A percentile compares a stretch with the other conserved stretches of the same genome.
Evolutionary conservation across 2,329 filamentous ascomycete genomes (phyloP).

Genomic region (Trichoderma sp.): DNA sequence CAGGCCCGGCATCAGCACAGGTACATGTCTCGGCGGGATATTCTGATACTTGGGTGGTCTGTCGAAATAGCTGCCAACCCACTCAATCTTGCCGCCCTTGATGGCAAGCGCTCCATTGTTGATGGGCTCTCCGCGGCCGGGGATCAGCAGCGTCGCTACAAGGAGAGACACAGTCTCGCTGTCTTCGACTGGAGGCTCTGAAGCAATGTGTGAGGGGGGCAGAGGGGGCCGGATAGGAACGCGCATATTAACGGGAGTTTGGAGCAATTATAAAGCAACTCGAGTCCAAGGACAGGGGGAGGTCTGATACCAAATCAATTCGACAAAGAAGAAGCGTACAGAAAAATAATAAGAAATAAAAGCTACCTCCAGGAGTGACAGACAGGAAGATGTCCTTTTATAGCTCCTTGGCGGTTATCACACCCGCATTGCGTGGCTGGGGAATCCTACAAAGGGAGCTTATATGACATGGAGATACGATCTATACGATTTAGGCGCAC

Average conservation of each 20-base stretch:
- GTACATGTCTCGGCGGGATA: slow-evolving; percentile 37
- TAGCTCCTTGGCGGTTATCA: background rate
- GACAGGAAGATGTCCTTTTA: background rate
- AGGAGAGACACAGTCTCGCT: slow-evolving; percentile 25
- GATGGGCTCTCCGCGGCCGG: slow-evolving; percentile 37
- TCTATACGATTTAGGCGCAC: background rate
- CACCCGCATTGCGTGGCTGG: background rate
- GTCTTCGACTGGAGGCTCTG: slow-evolving; percentile 12
- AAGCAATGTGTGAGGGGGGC: slow-evolving; percentile 14
- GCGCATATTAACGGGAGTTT: slow-evolving; percentile 16
- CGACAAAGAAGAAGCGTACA: background rate
- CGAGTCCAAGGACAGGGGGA: too few species aligned
- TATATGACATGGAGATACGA: background rate
- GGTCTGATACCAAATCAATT: background rate
- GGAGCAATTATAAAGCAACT: background rate
- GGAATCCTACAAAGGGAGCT: background rate
- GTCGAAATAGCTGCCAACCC: slow-evolving; percentile 32
- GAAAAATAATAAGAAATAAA: background rate
- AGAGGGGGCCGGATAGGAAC: slow-evolving; percentile 16
- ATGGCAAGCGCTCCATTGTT: slow-evolving; percentile 37
- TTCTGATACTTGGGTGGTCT: slow-evolving; percentile 23
- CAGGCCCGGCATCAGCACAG: slow-evolving; percentile 49
- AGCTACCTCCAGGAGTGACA: background rate
- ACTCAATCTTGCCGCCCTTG: slow-evolving; percentile 37
- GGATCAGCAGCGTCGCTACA: slow-evolving; percentile 36